Evolutionary conservation across 2,329 filamentous ascomycete genomes (phyloP).

Genomic region (Fusarium secorum): DNA sequence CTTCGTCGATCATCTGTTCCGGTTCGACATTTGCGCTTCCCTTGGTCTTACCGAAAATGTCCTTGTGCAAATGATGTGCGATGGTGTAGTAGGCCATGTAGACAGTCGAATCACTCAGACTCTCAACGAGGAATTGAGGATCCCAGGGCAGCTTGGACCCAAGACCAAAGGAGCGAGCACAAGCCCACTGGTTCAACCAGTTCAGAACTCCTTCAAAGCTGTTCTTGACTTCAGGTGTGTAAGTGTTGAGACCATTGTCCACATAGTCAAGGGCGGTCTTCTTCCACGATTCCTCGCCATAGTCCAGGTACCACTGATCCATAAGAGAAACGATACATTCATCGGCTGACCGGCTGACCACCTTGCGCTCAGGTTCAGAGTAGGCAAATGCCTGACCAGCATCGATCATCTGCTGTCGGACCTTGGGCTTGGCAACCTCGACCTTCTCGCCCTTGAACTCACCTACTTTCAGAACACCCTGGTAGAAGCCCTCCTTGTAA

Average conservation of each 20-base stretch:
- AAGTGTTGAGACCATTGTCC: slow-evolving; percentile 78
- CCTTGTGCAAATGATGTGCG: slow-evolving; percentile 75
- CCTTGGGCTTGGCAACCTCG: slow-evolving; percentile 84
- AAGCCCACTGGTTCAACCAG: slow-evolving; percentile 97
- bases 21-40: slow-evolving; percentile 74
- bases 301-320: slow-evolving; percentile 98
- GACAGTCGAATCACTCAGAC: slow-evolving; percentile 88
- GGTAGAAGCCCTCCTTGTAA: slow-evolving; percentile 98
- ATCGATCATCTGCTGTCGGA: slow-evolving; percentile 79
- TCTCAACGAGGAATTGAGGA: slow-evolving; percentile 87
- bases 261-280: slow-evolving; percentile 76
- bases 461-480: slow-evolving; percentile 87
- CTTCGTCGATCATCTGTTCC: slow-evolving; percentile 91
- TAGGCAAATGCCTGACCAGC: slow-evolving; percentile 86
- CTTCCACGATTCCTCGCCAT: slow-evolving; percentile 90
- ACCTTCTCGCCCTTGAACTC: slow-evolving; percentile 90
- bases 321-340: slow-evolving; percentile 92
- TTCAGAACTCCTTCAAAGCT: slow-evolving; percentile 84
- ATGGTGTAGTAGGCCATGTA: slow-evolving; percentile 87
- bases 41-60: slow-evolving; percentile 81
- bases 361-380: slow-evolving; percentile 89
- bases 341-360: slow-evolving; percentile 87
- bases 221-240: slow-evolving; percentile 77
- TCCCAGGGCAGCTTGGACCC: slow-evolving; percentile 97
- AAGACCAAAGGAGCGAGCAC: slow-evolving; percentile 87